phyloP scores from a whole-genome alignment of 169 alveolate species.

The Pseudocohnilembus persalinus region DNA sequence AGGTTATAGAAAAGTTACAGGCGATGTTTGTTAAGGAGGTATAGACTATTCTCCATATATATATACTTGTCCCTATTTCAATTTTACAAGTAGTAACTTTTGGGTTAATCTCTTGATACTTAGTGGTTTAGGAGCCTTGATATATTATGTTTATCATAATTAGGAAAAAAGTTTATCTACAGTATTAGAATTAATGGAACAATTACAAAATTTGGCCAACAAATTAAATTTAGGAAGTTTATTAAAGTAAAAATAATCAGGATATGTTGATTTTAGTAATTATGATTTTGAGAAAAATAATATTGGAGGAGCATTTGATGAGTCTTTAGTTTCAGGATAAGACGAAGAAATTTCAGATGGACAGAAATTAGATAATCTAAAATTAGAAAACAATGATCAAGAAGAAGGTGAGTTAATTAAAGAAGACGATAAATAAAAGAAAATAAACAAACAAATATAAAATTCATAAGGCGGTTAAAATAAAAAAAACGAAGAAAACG shows the following conservation, averaged over 20 bases:
- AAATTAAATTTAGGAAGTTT: not conserved
- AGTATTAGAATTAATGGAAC: not conserved
- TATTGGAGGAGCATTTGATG: not conserved
- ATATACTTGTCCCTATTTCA: conserved; percentile 49
- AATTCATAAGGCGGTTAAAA: not conserved
- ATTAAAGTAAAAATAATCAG: not conserved
- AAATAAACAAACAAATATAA: not conserved
- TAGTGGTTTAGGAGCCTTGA: not conserved
- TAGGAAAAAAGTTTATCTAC: not conserved
- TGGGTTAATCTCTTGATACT: not conserved
- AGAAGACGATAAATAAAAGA: not conserved
- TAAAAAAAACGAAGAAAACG: not conserved
- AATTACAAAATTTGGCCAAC: not conserved
- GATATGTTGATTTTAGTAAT: not conserved
- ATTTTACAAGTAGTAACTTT: not conserved
- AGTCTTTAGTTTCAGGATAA: not conserved
- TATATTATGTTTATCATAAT: not conserved
- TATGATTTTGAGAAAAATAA: not conserved
- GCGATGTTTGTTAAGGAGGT: conserved; percentile 70
- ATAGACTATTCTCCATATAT: conserved; percentile 52
- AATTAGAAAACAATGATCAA: not conserved
- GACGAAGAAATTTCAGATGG: not conserved
- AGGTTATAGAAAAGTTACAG: conserved; percentile 78
- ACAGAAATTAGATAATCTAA: not conserved
- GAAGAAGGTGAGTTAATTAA: conserved; percentile 4